Conservation (phyloP, 768 basidiomycete genomes). For the Lentinus brumalis region DNA sequence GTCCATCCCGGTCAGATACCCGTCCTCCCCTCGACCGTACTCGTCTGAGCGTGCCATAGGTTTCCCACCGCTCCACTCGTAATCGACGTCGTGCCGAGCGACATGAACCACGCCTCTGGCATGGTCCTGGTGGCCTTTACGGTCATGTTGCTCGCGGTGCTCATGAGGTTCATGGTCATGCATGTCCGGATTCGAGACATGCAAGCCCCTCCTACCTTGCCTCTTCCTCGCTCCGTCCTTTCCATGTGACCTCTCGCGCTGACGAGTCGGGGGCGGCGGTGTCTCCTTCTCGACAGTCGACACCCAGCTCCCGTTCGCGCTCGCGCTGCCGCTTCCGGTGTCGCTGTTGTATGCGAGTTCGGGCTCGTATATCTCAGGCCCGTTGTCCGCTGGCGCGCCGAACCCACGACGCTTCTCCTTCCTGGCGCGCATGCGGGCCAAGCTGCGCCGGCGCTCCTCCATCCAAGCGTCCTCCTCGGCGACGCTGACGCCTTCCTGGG, state of each 20-base stretch:
- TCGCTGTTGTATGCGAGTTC: slow-evolving; percentile 19
- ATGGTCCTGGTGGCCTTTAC: slow-evolving; percentile 4
- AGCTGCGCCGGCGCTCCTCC: slow-evolving; percentile 36
- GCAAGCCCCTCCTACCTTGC: slow-evolving; percentile 14
- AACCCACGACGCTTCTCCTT: slow-evolving; percentile 31
- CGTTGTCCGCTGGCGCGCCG: slow-evolving; percentile 4
- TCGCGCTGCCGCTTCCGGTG: slow-evolving; percentile 19
- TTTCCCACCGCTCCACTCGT: slow-evolving; percentile 5
- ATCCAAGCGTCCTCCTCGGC: slow-evolving; percentile 41
- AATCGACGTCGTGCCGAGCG: slow-evolving; percentile 2
- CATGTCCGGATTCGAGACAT: slow-evolving; percentile 25
- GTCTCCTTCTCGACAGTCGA: slow-evolving; percentile 17
- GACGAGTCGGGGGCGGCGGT: background rate
- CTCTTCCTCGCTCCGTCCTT: slow-evolving; percentile 7
- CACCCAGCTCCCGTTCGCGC: slow-evolving; percentile 19
- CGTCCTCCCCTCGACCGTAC: slow-evolving; percentile 13
- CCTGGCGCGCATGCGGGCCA: slow-evolving; percentile 36
- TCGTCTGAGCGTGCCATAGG: background rate
- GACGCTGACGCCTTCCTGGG: slow-evolving; percentile 2
- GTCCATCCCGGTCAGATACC: slow-evolving; percentile 9
- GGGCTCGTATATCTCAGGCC: slow-evolving; percentile 12
- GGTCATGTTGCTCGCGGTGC: background rate
- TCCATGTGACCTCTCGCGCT: slow-evolving; percentile 2
- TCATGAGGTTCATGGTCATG: slow-evolving; percentile 2
- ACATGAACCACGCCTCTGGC: slow-evolving; percentile 4